Percentiles rank a stretch among this genome's conserved stretches.
Evolutionary conservation across 208 protist species (phyloP).

Genomic region (Trypanosoma avium): DNA sequence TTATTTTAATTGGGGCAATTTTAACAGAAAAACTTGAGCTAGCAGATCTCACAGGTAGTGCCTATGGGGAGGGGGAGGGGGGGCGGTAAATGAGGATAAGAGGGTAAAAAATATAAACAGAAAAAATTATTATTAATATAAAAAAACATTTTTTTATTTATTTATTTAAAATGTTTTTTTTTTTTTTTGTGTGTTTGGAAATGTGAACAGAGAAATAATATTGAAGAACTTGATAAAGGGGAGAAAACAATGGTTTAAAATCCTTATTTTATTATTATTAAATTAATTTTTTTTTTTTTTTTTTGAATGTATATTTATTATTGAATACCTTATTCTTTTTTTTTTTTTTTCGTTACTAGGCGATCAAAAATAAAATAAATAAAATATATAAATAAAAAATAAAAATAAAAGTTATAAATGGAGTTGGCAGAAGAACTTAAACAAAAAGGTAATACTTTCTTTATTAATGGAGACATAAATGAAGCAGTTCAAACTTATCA

Average conservation of each 20-base stretch:
- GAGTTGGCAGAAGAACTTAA: constrained; percentile 35
- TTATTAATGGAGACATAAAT: constrained; percentile 32
- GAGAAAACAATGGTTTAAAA: no score
- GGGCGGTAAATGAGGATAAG: no score
- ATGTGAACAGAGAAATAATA: no score
- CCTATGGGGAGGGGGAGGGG: neutral
- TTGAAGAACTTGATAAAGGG: no score
- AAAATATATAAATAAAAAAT: constrained; percentile 8
- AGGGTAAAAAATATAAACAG: neutral
- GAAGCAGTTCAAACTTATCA: constrained; percentile 42
- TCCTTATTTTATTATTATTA: no score
- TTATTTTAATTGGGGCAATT: neutral
- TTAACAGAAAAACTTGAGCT: constrained; percentile 9
- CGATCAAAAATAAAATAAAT: neutral
- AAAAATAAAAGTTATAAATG: constrained; percentile 8
- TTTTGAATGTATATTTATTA: neutral
- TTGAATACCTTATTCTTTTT: neutral
- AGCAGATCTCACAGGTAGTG: neutral
- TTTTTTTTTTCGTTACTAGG: no score
- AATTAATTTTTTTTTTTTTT: neutral
- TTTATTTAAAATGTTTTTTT: no score
- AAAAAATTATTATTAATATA: neutral
- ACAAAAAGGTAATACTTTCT: constrained; percentile 60
- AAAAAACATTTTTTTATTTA: no score
- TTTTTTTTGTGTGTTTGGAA: no score